Percentiles rank a stretch among this genome's conserved stretches.
Evolutionary conservation across 2,329 filamentous ascomycete species (phyloP).

Genomic region (Trichophyton verrucosum): DNA sequence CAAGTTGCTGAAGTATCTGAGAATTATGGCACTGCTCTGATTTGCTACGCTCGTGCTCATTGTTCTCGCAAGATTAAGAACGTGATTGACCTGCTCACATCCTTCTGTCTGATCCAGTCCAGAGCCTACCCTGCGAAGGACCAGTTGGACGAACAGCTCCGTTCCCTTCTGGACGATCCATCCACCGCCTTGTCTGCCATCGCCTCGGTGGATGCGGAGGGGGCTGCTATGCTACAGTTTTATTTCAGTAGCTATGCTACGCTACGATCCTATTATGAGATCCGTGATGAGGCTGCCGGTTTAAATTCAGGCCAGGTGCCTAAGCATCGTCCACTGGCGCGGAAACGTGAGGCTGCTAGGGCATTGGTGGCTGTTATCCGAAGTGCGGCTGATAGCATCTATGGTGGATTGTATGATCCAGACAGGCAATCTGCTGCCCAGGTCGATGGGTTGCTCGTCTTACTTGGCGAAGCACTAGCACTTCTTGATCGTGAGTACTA

Average conservation of each 20-base stretch:
- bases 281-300: slow-evolving; percentile 57
- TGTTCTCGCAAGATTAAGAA: slow-evolving; percentile 66
- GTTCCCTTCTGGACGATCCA: slow-evolving; percentile 57
- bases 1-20: slow-evolving; percentile 58
- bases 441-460: slow-evolving; percentile 70
- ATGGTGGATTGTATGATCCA: slow-evolving; percentile 76
- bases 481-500: slow-evolving; percentile 50
- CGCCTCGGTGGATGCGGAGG: slow-evolving; percentile 63
- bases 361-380: slow-evolving; percentile 72
- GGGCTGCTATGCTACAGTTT: slow-evolving; percentile 69
- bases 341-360: slow-evolving; percentile 57
- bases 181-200: slow-evolving; percentile 59
- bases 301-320: slow-evolving; percentile 29
- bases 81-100: slow-evolving; percentile 74
- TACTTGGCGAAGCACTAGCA: slow-evolving; percentile 72
- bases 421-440: slow-evolving; percentile 70
- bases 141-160: slow-evolving; percentile 62
- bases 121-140: slow-evolving; percentile 59
- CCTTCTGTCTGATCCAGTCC: slow-evolving; percentile 76
- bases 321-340: slow-evolving; percentile 41
- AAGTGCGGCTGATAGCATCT: slow-evolving; percentile 79
- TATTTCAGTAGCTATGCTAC: slow-evolving; percentile 89
- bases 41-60: slow-evolving; percentile 84
- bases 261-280: slow-evolving; percentile 75
- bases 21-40: slow-evolving; percentile 71